Percentiles rank a stretch among this genome's conserved stretches.
phyloP scores from a whole-genome alignment of 2,329 filamentous ascomycete species.

The Botryotinia calthae region DNA sequence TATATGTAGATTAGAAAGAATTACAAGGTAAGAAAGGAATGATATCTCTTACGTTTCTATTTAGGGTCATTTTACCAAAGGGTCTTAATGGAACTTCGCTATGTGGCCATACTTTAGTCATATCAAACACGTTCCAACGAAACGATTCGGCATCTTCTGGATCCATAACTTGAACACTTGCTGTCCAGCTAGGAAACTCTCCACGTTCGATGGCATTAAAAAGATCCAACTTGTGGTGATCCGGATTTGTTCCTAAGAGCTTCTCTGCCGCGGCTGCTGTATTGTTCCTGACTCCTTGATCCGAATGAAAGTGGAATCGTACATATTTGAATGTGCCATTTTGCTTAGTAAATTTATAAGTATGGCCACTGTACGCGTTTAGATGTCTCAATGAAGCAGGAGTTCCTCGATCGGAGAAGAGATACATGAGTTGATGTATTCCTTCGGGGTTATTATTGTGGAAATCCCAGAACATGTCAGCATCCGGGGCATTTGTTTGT shows the following conservation, averaged over 20 bases:
- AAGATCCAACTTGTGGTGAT: conserved; percentile 61
- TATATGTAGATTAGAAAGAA: background rate
- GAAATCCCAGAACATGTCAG: conserved; percentile 23
- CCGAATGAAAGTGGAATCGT: conserved; percentile 61
- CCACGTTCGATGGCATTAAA: conserved; percentile 60
- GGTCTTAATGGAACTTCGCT: conserved; percentile 59
- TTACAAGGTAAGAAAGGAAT: background rate
- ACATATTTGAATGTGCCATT: conserved; percentile 65
- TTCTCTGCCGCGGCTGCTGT: conserved; percentile 57
- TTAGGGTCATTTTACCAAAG: conserved; percentile 62
- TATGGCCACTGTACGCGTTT: conserved; percentile 66
- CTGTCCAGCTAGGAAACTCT: conserved; percentile 61
- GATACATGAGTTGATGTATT: conserved; percentile 61
- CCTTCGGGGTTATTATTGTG: conserved; percentile 44
- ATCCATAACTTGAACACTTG: conserved; percentile 62
- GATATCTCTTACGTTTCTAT: conserved; percentile 50
- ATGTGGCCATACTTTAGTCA: conserved; percentile 69
- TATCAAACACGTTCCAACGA: conserved; percentile 63
- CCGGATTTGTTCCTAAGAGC: conserved; percentile 56
- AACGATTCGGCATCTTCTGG: conserved; percentile 61
- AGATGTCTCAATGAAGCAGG: conserved; percentile 64
- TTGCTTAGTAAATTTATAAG: conserved; percentile 64
- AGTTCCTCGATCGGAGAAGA: conserved; percentile 65
- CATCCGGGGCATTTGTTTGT: conserved; percentile 40
- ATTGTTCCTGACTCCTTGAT: conserved; percentile 60